Base-by-base conservation (phyloP, 345 rosid genomes). In the Corchorus olitorius region DNA sequence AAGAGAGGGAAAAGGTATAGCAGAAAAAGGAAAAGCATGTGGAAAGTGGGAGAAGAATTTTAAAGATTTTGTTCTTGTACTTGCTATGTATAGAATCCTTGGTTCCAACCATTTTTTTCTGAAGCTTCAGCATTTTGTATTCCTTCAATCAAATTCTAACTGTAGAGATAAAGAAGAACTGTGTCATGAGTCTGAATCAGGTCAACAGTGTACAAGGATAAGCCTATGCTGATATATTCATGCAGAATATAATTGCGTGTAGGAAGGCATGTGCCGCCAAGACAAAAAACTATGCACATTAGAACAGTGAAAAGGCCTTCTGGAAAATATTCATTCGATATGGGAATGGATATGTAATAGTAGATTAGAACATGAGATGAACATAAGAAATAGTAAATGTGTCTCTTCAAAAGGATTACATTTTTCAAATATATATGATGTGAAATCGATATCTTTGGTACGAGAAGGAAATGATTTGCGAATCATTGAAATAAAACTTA, bases 51-150 rank as follows among this genome's bases (percentile, higher is more conserved):
- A 66, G 53, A 65, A 27, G 70, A 45, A 66, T 45, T 46, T 45
- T 45, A 45, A 66, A 45, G 71, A 66, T 66, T 66, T 66, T 45
- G 54, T 66, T 46, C 54, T 66, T 66, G 35, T 20, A 66, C 54
- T 66, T 66, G 16, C 2, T 9, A 9, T 20, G 2, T 5, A 19
- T 43, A 19, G 70, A 65, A 65, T 65, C 50, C 45, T 65, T 65
- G 17, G 34, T 43, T 43, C 8, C 16, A 1, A 3, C 17, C 13
- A 19, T 46, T 39, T 65, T 39, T 65, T 0, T 10, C 6, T 65
- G 15, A 19, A 8, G 52, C 52, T 19, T 65, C 52, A 65, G 35
- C 10, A 65, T 19, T 63, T 63, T 37, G 49, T 64, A 39, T 33
- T 33, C 8, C 64, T 8, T 62, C 6, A 34, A 62, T 35, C 12